phyloP scores from a whole-genome alignment of 495 filamentous ascomycete genomes.

The Neurospora hispaniola region DNA sequence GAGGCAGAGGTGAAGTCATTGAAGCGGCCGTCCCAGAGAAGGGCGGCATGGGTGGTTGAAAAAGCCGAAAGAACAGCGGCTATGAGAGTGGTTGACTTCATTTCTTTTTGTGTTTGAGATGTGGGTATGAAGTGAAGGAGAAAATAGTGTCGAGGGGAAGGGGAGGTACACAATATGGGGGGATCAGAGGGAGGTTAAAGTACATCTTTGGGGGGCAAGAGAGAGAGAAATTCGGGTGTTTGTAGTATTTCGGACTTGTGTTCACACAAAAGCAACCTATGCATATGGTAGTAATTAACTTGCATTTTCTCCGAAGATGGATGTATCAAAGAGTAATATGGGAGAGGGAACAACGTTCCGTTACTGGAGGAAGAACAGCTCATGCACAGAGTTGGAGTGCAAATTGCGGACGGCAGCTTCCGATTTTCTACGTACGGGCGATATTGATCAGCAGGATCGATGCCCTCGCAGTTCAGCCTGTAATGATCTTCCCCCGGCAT shows the following conservation, averaged over 20 bases:
- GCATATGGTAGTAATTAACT: background rate
- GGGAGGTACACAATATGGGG: background rate
- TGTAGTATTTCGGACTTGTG: background rate
- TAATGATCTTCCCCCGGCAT: background rate
- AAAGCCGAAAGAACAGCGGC: constrained; percentile 3
- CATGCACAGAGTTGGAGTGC: background rate
- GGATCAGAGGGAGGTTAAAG: too few relatives aligned
- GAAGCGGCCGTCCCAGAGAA: constrained; percentile 54
- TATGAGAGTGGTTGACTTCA: constrained; percentile 16
- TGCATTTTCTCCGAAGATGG: background rate
- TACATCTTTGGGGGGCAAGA: too few relatives aligned
- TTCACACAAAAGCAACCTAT: background rate
- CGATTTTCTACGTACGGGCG: constrained; percentile 1
- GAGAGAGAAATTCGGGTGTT: too few relatives aligned
- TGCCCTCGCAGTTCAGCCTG: constrained; percentile 11
- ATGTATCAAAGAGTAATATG: background rate
- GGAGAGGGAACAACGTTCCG: constrained; percentile 4
- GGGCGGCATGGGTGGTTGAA: constrained; percentile 17
- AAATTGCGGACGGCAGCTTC: constrained; percentile 18
- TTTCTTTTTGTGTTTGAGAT: constrained; percentile 6
- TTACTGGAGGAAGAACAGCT: background rate
- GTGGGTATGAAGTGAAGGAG: background rate
- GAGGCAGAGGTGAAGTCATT: constrained; percentile 40
- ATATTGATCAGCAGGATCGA: constrained; percentile 4
- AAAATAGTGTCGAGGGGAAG: background rate